These are phyloP conservation scores for Melastoma candidum DNA, from an alignment of 441 rosid species.

Conservation along the genomic window DNA sequence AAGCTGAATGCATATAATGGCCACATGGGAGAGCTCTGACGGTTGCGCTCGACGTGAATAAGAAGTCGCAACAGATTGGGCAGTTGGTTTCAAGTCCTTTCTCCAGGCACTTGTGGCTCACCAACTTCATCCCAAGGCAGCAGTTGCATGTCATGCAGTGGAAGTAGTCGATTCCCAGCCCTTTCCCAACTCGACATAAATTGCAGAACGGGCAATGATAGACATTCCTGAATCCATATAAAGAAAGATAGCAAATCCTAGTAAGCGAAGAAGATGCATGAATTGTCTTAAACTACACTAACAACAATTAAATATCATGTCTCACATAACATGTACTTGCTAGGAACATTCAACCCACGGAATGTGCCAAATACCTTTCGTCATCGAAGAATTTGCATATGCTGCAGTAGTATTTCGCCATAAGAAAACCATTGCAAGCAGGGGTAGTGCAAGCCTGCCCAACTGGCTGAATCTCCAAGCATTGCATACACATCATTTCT, in stretches of 20 bases:
- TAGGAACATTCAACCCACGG: background rate
- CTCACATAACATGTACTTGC: too few species aligned
- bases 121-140: constrained; percentile 53
- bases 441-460: constrained; percentile 61
- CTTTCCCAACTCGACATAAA: constrained; percentile 67
- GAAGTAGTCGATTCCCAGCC: constrained; percentile 65
- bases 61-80: constrained; percentile 65
- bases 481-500: constrained; percentile 97
- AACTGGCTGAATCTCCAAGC: constrained; percentile 80
- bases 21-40: constrained; percentile 76
- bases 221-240: constrained; percentile 35
- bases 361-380: constrained; percentile 48
- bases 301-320: too few species aligned
- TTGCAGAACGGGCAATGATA: constrained; percentile 82
- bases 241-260: constrained; percentile 3
- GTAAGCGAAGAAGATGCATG: background rate
- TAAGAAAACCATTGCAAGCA: constrained; percentile 59
- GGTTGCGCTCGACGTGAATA: constrained; percentile 61
- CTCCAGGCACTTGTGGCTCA: constrained; percentile 65
- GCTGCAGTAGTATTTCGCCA: constrained; percentile 86
- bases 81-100: constrained; percentile 72
- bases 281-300: too few species aligned
- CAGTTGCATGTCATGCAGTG: constrained; percentile 85
- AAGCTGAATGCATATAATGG: constrained; percentile 76
- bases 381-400: constrained; percentile 92